Evolutionary conservation across 805 yeast species (phyloP).

Genomic region (Candida alai): DNA sequence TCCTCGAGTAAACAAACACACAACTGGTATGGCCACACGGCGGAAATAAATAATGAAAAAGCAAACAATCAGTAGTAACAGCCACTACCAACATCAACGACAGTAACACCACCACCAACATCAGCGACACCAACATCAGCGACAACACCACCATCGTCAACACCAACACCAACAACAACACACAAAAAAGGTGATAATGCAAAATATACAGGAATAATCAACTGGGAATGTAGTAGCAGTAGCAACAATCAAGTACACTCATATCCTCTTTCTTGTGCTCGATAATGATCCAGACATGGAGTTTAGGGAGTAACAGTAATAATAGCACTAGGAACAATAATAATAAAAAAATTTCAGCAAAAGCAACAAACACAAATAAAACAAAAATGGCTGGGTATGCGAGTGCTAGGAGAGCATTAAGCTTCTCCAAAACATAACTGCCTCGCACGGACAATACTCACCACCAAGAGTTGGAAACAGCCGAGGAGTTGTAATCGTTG

Average conservation of each 20-base stretch:
- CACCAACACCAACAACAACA: too few species aligned
- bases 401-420: neutral
- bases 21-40: too few species aligned
- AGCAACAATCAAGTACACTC: too few species aligned
- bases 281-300: constrained; percentile 9
- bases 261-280: constrained; percentile 5
- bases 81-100: too few species aligned
- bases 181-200: too few species aligned
- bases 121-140: neutral
- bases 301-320: constrained; percentile 7
- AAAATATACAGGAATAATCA: too few species aligned
- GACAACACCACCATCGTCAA: constrained; percentile 1
- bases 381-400: neutral
- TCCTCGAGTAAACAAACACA: too few species aligned
- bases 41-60: too few species aligned
- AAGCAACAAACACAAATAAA: constrained; percentile 5
- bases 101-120: neutral
- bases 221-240: too few species aligned
- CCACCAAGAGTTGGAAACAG: constrained; percentile 42
- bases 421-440: neutral
- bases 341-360: constrained; percentile 2
- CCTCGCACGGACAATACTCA: too few species aligned
- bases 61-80: too few species aligned
- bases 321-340: constrained; percentile 1
- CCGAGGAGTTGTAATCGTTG: constrained; percentile 28